Evolutionary conservation across 208 protist genomes (phyloP).

Genomic region (Trypanosomatidae sp.): DNA sequence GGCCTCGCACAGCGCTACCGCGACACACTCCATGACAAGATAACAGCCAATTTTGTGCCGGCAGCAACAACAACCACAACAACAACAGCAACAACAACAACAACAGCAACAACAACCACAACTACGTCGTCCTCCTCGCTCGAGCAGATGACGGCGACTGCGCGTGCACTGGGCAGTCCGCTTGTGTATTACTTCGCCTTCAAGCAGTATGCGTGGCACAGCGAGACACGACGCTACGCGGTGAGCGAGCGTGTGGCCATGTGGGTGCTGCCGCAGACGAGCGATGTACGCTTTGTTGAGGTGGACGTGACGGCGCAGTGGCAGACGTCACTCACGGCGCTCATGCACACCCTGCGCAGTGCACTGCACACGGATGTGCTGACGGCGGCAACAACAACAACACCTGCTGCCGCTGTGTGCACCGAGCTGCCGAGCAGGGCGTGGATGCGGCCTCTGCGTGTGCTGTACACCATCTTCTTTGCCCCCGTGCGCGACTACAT

Average conservation of each 20-base stretch:
- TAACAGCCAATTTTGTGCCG: conserved; percentile 63
- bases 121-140: no score
- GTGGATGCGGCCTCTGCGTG: conserved; percentile 74
- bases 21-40: conserved; percentile 71
- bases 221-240: conserved; percentile 15
- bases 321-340: conserved; percentile 31
- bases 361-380: neutral
- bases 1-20: conserved; percentile 43
- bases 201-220: conserved; percentile 54
- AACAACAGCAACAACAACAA: no score
- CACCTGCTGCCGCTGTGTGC: conserved; percentile 17
- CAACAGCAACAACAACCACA: no score
- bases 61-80: no score
- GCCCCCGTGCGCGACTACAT: conserved; percentile 81
- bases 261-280: conserved; percentile 70
- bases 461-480: conserved; percentile 72
- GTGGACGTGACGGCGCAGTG: conserved; percentile 74
- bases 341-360: neutral
- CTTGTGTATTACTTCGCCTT: conserved; percentile 65
- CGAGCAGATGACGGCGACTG: conserved; percentile 74
- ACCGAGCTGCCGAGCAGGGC: conserved; percentile 45
- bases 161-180: conserved; percentile 30
- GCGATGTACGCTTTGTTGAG: conserved; percentile 81
- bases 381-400: neutral
- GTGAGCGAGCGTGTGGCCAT: conserved; percentile 61